Percentiles rank a stretch among this genome's conserved stretches.
These are phyloP conservation scores for Mucor circinelloides DNA, from an alignment of 371 early-diverging fungal genomes.

Conservation along the genomic window DNA sequence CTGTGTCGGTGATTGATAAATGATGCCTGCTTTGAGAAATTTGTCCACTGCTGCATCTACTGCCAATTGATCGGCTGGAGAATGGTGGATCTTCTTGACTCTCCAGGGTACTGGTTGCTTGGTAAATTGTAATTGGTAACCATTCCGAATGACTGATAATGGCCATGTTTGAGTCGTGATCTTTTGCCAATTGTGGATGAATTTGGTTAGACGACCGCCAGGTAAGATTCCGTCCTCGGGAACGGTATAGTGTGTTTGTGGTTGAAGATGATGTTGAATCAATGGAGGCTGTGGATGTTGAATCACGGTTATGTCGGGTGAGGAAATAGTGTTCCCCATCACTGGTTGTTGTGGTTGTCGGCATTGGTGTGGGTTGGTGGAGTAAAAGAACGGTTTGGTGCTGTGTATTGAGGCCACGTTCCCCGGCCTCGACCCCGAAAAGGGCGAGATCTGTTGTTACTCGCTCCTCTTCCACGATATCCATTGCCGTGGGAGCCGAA, in stretches of 20 bases:
- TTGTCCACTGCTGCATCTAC: background rate
- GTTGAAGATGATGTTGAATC: background rate
- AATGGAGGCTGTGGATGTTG: background rate
- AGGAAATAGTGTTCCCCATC: too few relatives aligned
- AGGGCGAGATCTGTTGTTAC: too few relatives aligned
- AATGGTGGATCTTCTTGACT: background rate
- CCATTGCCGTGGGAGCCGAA: background rate
- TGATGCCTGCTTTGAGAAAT: slow-evolving; percentile 2
- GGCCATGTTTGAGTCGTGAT: slow-evolving; percentile 1
- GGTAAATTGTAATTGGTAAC: slow-evolving; percentile 5
- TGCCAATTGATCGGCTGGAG: background rate
- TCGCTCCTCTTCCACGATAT: background rate
- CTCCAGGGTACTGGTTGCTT: background rate
- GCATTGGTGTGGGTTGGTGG: background rate
- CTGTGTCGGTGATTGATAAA: background rate
- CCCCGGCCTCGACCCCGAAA: background rate
- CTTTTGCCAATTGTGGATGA: background rate
- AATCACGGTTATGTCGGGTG: too few relatives aligned
- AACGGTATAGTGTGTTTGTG: too few relatives aligned
- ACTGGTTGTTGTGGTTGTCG: background rate
- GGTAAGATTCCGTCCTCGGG: background rate
- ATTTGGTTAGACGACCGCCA: background rate
- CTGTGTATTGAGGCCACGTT: background rate
- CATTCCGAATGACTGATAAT: background rate
- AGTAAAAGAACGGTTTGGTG: background rate